Evolutionary conservation across 148 eudicot genomes (phyloP), one percentile per base, ranked within the genome.

Genomic region (Camellia granthamiana): DNA sequence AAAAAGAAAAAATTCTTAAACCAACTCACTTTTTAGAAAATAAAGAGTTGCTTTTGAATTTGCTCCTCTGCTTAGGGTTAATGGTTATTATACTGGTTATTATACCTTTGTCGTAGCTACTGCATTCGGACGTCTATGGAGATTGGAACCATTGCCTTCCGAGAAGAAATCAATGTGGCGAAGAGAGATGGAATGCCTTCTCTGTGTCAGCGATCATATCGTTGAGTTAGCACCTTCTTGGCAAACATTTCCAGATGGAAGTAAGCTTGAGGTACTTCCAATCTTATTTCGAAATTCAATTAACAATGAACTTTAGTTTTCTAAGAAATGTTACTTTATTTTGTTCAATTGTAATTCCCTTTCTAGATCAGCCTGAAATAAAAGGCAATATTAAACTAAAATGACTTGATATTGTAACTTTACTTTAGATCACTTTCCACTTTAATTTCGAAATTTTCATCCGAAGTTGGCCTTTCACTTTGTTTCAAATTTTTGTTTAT

Each of bases 51-150:
- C 38, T 30, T 30, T 30, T 30, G 38, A 30, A 30, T 30, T 30
- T 74, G 79, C 23, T 56, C 41, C 9, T 67, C 44, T 16, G 38
- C 58, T 82, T 7, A 41, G 8, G 43, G 12, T 41, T 44, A 10
- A 23, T 38, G 8, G 19, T 77, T 63, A 7, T 30, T 73, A 47
- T 67, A 30, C 38, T 30, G 38, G 38, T 30, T 30, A 30, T 42
- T 58, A 52, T 60, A 9, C n/a, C 46, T 11, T 43, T 21, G 52
- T 46, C 23, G 56, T 78, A 97, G 99, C 93, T 56, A 88, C 97
- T 4, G 89, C 91, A 51, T 97, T 94, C 83, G 99, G 99, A 68
- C 98, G 92, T 80, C 80, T 94, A n/a, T 97, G 99, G 99, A 97
- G 98, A 81, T 83, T 97, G 77, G 98, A 92, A 84, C 99, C 98